Evolutionary conservation across 495 filamentous ascomycete genomes (phyloP).

Genomic region (Apiosordaria backusii): DNA sequence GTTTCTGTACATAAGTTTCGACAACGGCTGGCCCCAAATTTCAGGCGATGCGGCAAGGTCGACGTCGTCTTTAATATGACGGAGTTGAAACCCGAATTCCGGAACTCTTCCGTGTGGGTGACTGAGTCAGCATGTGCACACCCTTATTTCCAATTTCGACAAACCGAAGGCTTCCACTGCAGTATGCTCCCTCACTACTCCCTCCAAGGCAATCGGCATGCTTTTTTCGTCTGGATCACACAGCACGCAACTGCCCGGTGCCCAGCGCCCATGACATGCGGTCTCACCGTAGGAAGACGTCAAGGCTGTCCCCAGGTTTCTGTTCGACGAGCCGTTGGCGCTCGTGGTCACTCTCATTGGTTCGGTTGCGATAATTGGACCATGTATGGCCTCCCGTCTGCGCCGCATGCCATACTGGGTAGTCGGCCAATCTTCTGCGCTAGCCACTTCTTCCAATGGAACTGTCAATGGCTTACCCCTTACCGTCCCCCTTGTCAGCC

Average conservation of each 20-base stretch:
- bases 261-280: not conserved
- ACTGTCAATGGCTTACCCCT: conserved; percentile 8
- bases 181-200: not conserved
- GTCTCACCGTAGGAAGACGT: not conserved
- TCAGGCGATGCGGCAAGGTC: conserved; percentile 1
- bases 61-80: not conserved
- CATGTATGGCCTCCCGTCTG: conserved; percentile 10
- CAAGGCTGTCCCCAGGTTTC: not conserved
- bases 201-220: not conserved
- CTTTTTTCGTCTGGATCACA: too few species aligned
- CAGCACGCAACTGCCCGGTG: too few species aligned
- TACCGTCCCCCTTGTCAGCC: not conserved
- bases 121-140: not conserved
- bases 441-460: not conserved
- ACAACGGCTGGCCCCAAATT: conserved; percentile 3
- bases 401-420: conserved; percentile 9
- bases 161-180: not conserved
- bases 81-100: not conserved
- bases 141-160: not conserved
- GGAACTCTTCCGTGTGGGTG: not conserved
- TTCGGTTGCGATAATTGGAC: conserved; percentile 13
- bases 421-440: not conserved
- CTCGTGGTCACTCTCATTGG: conserved; percentile 1
- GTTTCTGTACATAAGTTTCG: conserved; percentile 16
- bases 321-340: not conserved